Percentiles rank a stretch among this genome's conserved stretches.
phyloP scores from a whole-genome alignment of 345 rosid species.

The Brassica carinata region DNA sequence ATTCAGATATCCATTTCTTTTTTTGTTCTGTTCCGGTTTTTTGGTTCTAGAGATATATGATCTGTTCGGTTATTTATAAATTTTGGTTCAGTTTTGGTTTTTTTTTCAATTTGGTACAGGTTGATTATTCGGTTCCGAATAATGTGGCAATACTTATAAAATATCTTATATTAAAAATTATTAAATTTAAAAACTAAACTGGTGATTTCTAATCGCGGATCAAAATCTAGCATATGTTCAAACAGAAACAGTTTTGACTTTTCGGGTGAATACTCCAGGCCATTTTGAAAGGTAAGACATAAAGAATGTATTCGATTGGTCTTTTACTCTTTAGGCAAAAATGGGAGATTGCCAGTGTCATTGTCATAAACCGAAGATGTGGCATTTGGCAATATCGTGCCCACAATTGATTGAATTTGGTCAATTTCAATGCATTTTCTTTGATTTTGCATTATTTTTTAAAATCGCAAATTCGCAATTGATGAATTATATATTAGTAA shows the following conservation, averaged over 20 bases:
- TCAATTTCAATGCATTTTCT: slow-evolving; percentile 29
- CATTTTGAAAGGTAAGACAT: slow-evolving; percentile 21
- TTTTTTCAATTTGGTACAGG: too few relatives aligned
- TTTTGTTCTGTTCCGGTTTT: too few relatives aligned
- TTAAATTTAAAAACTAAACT: too few relatives aligned
- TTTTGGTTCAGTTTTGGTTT: too few relatives aligned
- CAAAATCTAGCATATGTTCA: background rate
- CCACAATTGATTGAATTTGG: slow-evolving; percentile 34
- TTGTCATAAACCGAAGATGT: slow-evolving; percentile 26
- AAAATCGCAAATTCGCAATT: background rate
- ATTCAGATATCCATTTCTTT: too few relatives aligned
- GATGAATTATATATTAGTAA: background rate
- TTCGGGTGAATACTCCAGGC: slow-evolving; percentile 11
- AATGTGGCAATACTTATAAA: too few relatives aligned
- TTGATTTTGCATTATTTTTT: slow-evolving; percentile 4
- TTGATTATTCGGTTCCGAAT: too few relatives aligned
- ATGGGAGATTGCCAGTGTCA: slow-evolving; percentile 30
- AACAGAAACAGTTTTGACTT: slow-evolving; percentile 3
- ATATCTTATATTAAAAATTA: too few relatives aligned
- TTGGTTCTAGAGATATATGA: too few relatives aligned
- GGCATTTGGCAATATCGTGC: slow-evolving; percentile 30
- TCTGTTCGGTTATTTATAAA: too few relatives aligned
- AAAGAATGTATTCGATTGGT: background rate
- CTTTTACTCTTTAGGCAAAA: background rate
- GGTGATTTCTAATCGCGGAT: too few relatives aligned